Evolutionary conservation across 768 basidiomycete species (phyloP).

Genomic region (Leccinum variicolor): DNA sequence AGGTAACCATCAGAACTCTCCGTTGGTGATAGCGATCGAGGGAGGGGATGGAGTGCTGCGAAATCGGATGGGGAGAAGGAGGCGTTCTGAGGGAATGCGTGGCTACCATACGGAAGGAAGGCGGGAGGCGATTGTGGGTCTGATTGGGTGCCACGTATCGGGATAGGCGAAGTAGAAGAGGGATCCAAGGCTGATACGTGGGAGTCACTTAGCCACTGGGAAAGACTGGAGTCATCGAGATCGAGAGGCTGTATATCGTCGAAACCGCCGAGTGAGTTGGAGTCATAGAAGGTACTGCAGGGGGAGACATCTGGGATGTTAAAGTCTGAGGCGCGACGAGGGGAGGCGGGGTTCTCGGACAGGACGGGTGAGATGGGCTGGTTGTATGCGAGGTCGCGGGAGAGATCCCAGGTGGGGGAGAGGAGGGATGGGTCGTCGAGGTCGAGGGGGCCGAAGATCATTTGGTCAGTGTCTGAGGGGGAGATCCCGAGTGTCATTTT

Average conservation of each 20-base stretch:
- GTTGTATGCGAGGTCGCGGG: slow-evolving; percentile 34
- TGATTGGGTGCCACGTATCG: slow-evolving; percentile 49
- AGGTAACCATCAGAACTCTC: slow-evolving; percentile 48
- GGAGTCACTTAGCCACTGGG: slow-evolving; percentile 65
- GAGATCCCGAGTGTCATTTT: slow-evolving; percentile 30
- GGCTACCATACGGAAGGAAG: slow-evolving; percentile 48
- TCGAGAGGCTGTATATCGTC: slow-evolving; percentile 38
- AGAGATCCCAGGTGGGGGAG: slow-evolving; percentile 28
- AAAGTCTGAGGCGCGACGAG: slow-evolving; percentile 39
- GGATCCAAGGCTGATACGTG: slow-evolving; percentile 36
- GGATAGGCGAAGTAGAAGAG: slow-evolving; percentile 56
- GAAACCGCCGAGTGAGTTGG: slow-evolving; percentile 29
- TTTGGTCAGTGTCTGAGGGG: slow-evolving; percentile 29
- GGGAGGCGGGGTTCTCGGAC: slow-evolving; percentile 37
- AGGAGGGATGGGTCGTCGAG: slow-evolving; percentile 30
- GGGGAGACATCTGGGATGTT: slow-evolving; percentile 41
- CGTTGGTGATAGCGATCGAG: slow-evolving; percentile 57
- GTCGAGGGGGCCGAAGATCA: slow-evolving; percentile 36
- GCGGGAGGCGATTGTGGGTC: slow-evolving; percentile 41
- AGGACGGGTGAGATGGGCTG: slow-evolving; percentile 40
- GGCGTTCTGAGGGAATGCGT: slow-evolving; percentile 45
- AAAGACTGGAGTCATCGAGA: slow-evolving; percentile 40
- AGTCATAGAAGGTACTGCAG: slow-evolving; percentile 34
- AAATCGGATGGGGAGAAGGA: slow-evolving; percentile 61
- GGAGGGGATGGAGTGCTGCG: slow-evolving; percentile 59